These are phyloP conservation scores for Cryptosporidium ubiquitum DNA, from an alignment of 169 alveolate genomes.

Conservation along the genomic window DNA sequence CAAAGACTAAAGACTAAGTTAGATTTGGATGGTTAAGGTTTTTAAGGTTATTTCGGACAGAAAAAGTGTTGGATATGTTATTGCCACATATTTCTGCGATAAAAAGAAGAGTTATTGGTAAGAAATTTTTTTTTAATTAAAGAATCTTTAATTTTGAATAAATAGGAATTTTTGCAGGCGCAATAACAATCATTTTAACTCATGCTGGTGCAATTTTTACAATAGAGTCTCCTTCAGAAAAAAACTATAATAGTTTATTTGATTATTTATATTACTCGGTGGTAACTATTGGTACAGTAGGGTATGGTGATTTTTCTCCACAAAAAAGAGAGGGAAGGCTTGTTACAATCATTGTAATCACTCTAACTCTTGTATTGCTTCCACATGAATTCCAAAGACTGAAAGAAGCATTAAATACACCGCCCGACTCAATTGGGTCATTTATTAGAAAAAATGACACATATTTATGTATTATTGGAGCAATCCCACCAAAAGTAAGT, in stretches of 20 bases:
- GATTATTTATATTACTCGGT: conserved; percentile 76
- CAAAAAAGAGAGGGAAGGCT: conserved; percentile 75
- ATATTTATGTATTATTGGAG: conserved; percentile 75
- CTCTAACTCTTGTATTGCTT: conserved; percentile 73
- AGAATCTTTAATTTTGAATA: neutral
- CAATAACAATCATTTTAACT: conserved; percentile 74
- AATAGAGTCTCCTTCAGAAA: conserved; percentile 71
- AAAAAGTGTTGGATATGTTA: conserved; percentile 39
- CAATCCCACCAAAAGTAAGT: conserved; percentile 75
- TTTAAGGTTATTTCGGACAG: conserved; percentile 72
- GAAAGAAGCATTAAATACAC: conserved; percentile 75
- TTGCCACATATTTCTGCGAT: conserved; percentile 56
- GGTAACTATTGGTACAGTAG: conserved; percentile 78
- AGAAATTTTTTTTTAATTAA: neutral
- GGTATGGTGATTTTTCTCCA: conserved; percentile 78
- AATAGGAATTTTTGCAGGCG: conserved; percentile 50
- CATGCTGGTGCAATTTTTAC: conserved; percentile 78
- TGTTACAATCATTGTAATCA: conserved; percentile 69
- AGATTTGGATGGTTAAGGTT: conserved; percentile 66
- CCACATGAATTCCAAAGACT: conserved; percentile 77
- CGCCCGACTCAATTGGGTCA: conserved; percentile 74
- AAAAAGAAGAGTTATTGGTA: conserved; percentile 49
- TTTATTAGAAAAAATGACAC: conserved; percentile 70
- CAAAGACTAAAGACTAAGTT: neutral
- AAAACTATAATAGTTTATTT: conserved; percentile 50